Percentiles rank a stretch among this genome's conserved stretches.
Conservation (phyloP, 148 eudicot genomes). For the Salicornia ramosissima region DNA sequence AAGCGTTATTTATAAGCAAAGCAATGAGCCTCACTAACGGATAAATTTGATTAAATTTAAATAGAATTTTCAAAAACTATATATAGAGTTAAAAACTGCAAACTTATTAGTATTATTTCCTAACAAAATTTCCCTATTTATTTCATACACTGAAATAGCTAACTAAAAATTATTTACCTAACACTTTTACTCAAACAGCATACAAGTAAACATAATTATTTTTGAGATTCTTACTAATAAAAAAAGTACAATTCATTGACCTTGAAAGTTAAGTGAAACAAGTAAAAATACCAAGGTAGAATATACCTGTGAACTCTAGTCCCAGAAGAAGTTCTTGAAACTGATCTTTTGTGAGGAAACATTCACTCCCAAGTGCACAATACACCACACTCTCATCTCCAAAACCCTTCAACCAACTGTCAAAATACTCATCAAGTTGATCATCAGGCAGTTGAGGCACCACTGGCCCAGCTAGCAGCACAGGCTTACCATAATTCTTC, state of each 20-base stretch:
- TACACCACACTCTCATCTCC: slow-evolving; percentile 27
- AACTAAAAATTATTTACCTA: too few species aligned
- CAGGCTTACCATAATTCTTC: slow-evolving; percentile 31
- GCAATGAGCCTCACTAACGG: too few species aligned
- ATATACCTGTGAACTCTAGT: slow-evolving; percentile 41
- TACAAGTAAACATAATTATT: too few species aligned
- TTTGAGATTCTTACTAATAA: not conserved
- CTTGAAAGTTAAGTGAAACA: not conserved
- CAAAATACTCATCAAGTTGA: slow-evolving; percentile 35
- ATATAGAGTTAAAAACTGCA: too few species aligned
- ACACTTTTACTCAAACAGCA: too few species aligned
- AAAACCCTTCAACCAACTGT: slow-evolving; percentile 36
- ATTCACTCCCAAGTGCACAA: slow-evolving; percentile 57
- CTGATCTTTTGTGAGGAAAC: slow-evolving; percentile 29
- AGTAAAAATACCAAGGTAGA: not conserved
- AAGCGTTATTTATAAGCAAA: too few species aligned
- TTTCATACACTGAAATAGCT: too few species aligned
- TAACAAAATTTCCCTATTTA: too few species aligned
- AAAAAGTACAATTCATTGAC: not conserved
- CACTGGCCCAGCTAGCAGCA: slow-evolving; percentile 50
- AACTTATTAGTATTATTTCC: too few species aligned
- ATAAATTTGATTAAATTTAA: too few species aligned
- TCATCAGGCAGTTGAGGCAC: slow-evolving; percentile 34
- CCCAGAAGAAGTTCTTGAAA: slow-evolving; percentile 49
- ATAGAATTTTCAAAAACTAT: too few species aligned